Evolutionary conservation across 2,329 filamentous ascomycete genomes (phyloP).

Genomic region (Trichoderma polysporum): DNA sequence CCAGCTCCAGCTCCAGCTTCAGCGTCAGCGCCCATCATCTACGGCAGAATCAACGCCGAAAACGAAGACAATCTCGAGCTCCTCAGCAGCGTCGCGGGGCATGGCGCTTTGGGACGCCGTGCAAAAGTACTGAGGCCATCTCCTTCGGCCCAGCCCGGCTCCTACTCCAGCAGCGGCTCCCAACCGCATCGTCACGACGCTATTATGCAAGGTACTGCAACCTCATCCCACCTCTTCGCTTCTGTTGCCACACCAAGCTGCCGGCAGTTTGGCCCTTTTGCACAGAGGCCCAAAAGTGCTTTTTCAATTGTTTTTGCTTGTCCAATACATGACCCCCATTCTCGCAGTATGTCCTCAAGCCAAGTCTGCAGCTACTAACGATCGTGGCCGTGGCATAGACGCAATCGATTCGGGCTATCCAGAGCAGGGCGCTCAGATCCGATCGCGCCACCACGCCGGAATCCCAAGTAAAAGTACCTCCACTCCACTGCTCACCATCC

Average conservation of each 20-base stretch:
- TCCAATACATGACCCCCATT: no score
- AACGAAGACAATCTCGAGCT: constrained; percentile 37
- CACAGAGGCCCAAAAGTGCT: not conserved
- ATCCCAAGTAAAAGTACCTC: not conserved
- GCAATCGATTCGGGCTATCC: not conserved
- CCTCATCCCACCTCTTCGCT: not conserved
- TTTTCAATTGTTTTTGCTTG: not conserved
- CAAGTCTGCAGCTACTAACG: not conserved
- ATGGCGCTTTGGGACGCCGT: constrained; percentile 18
- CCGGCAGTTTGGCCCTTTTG: not conserved
- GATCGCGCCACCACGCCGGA: not conserved
- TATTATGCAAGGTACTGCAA: constrained; percentile 17
- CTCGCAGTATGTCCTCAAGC: no score
- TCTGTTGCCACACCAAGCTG: not conserved
- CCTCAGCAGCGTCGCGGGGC: constrained; percentile 30
- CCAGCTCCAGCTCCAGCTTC: constrained; percentile 24
- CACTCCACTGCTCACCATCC: constrained; percentile 55
- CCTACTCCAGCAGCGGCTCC: no score
- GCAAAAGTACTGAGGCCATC: constrained; percentile 7
- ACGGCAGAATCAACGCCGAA: constrained; percentile 38
- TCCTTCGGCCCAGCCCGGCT: not conserved
- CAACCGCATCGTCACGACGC: constrained; percentile 12
- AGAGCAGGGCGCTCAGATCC: not conserved
- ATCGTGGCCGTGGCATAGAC: not conserved
- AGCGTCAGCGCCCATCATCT: constrained; percentile 28